These are phyloP conservation scores for Linnemannia exigua DNA, from an alignment of 192 early-diverging fungal genomes.

Conservation along the genomic window DNA sequence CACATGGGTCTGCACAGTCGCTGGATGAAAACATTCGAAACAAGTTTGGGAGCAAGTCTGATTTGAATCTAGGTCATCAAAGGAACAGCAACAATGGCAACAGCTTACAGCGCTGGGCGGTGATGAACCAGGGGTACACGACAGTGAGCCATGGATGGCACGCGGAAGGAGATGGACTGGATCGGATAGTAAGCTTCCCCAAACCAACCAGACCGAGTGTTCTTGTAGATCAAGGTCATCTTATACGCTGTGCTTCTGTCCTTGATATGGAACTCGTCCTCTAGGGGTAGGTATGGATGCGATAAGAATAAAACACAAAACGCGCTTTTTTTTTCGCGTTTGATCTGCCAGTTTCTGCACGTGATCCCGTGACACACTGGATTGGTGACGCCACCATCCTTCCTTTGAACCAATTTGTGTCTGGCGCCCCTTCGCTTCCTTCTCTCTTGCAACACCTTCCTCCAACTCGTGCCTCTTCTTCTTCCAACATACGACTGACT, in stretches of 20 bases:
- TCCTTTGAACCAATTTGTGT: no score
- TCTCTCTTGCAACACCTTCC: no score
- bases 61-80: not conserved
- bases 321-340: no score
- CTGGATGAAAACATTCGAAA: not conserved
- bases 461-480: no score
- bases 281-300: no score
- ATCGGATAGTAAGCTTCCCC: slow-evolving; percentile 22
- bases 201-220: slow-evolving; percentile 19
- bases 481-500: no score
- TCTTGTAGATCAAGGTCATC: not conserved
- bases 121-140: slow-evolving; percentile 36
- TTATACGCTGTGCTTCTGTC: not conserved
- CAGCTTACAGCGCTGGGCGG: not conserved
- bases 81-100: not conserved
- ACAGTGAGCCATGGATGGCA: slow-evolving; percentile 33
- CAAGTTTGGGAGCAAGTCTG: slow-evolving; percentile 2
- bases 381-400: no score
- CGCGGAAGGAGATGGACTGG: slow-evolving; percentile 40
- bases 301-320: no score
- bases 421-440: no score
- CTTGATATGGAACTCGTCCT: not conserved
- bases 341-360: no score
- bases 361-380: no score
- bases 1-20: not conserved